A percentile compares a stretch with the other conserved stretches of the same genome.
phyloP scores from a whole-genome alignment of 108 stramenopile genomes.

The Fragilaria crotonensis region DNA sequence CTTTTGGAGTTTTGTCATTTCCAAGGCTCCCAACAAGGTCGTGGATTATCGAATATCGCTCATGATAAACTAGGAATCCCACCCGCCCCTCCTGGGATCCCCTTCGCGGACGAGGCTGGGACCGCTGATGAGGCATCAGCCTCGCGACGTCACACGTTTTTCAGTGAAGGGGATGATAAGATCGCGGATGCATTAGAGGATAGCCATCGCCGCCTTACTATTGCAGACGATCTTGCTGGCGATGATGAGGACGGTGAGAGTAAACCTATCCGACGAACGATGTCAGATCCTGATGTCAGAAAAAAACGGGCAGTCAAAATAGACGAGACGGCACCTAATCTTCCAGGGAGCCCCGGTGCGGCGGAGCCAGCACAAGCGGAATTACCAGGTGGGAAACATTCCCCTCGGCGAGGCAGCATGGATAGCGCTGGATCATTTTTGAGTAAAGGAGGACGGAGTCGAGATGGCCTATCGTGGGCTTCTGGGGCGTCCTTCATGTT shows the following conservation, averaged over 20 bases:
- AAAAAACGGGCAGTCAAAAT: not conserved
- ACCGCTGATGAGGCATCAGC: not conserved
- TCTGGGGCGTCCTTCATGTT: conserved; percentile 7
- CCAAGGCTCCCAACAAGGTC: conserved; percentile 20
- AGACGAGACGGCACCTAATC: not conserved
- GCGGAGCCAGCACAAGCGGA: not conserved
- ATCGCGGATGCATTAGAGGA: not conserved
- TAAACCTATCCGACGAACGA: not conserved
- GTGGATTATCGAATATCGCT: not conserved
- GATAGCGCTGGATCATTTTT: conserved; percentile 2
- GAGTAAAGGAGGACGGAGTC: conserved; percentile 1
- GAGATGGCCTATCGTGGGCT: conserved; percentile 3
- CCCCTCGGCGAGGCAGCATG: conserved; percentile 5
- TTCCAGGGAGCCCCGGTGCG: not conserved
- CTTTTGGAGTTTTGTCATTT: conserved; percentile 68
- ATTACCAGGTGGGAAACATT: not conserved
- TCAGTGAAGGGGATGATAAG: not conserved
- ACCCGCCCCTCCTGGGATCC: conserved; percentile 8
- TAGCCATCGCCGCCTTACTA: not conserved
- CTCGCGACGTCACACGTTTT: not conserved
- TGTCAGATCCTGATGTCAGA: conserved; percentile 5
- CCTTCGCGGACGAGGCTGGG: not conserved
- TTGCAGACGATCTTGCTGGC: not conserved
- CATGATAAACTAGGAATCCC: conserved; percentile 40
- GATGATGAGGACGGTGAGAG: not conserved